Evolutionary conservation across 106 monocot genomes (phyloP).

Genomic region (Dioscorea dumetorum): DNA sequence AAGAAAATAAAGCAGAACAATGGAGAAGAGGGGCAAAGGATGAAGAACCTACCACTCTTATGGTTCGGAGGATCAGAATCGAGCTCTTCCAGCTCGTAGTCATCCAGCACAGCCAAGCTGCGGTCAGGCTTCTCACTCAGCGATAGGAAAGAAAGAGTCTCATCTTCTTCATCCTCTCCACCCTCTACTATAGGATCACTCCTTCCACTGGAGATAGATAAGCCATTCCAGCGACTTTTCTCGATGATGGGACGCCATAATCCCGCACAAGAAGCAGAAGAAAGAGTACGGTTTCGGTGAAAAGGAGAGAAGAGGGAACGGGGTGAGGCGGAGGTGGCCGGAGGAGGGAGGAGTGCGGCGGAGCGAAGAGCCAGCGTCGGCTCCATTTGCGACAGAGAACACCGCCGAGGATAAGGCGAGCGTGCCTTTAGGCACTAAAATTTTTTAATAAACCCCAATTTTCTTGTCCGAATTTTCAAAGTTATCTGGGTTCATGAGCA

Average conservation of each 20-base stretch:
- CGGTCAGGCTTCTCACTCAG: constrained; percentile 81
- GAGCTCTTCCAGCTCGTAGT: constrained; percentile 81
- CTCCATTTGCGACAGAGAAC: no score
- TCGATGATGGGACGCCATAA: neutral
- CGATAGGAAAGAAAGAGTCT: constrained; percentile 34
- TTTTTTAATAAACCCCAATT: no score
- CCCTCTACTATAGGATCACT: neutral
- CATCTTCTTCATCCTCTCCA: constrained; percentile 19
- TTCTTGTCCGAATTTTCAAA: no score
- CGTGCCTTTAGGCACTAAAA: no score
- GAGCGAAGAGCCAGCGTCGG: no score
- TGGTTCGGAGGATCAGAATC: constrained; percentile 39
- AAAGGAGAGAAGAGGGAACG: neutral
- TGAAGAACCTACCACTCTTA: constrained; percentile 49
- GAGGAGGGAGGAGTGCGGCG: no score
- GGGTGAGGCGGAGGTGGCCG: neutral
- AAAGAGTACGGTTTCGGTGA: neutral
- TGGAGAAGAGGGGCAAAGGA: neutral
- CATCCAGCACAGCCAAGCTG: constrained; percentile 59
- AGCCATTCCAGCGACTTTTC: neutral
- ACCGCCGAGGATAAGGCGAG: no score
- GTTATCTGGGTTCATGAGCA: no score
- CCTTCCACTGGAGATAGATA: neutral
- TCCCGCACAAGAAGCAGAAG: neutral
- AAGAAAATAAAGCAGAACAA: neutral